Evolutionary conservation across 176 grass and related monocot genomes (phyloP).

Genomic region (Musa beccarii): DNA sequence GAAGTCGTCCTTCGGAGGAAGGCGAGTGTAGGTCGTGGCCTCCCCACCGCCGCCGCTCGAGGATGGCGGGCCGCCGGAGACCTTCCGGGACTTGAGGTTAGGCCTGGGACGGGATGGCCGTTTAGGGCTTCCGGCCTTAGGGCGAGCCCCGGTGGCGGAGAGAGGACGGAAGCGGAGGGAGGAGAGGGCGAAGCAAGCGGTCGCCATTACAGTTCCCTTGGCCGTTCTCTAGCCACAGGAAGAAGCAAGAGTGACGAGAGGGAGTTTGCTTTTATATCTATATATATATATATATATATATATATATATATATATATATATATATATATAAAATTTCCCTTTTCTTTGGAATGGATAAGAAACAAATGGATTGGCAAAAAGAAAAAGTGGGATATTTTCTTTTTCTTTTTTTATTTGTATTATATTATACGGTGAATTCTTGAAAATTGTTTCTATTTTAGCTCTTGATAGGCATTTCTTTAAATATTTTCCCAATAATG

Average conservation of each 20-base stretch:
- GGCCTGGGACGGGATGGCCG: constrained; percentile 22
- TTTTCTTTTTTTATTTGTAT: no score
- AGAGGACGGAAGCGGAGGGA: constrained; percentile 37
- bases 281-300: no score
- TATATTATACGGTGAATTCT: no score
- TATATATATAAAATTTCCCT: no score
- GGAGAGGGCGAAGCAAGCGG: constrained; percentile 27
- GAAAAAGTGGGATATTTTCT: background rate
- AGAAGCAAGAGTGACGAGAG: background rate
- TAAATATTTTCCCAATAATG: no score
- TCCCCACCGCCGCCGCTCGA: constrained; percentile 14
- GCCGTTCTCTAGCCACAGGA: background rate
- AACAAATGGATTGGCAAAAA: background rate
- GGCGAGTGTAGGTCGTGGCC: constrained; percentile 69
- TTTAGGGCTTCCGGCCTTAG: constrained; percentile 14
- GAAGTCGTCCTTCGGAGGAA: constrained; percentile 27
- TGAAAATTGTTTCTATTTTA: no score
- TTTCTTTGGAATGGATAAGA: no score
- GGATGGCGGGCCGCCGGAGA: constrained; percentile 6
- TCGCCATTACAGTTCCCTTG: constrained; percentile 21
- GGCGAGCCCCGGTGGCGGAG: constrained; percentile 33
- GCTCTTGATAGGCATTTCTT: no score
- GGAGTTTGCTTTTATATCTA: background rate
- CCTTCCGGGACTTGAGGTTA: constrained; percentile 26
- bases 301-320: no score